These are phyloP conservation scores for Escallonia rubra DNA, from an alignment of 129 eudicot species.

Conservation along the genomic window DNA sequence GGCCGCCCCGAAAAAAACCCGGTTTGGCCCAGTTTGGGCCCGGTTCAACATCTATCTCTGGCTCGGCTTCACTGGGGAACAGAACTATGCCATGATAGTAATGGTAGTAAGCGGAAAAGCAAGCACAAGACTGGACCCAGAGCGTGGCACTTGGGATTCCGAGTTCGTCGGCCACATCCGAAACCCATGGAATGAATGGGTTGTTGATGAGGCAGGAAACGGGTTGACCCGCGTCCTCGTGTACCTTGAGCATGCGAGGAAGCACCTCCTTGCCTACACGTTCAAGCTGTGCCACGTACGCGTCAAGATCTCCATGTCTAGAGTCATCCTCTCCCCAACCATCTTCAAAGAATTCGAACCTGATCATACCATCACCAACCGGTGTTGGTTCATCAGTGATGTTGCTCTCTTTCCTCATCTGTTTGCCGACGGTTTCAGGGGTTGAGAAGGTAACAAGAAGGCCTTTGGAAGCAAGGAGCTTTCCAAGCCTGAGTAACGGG, in stretches of 20 bases:
- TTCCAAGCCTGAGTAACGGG: constrained; percentile 43
- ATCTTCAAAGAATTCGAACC: constrained; percentile 72
- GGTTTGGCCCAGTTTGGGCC: too few relatives aligned
- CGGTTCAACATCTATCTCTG: constrained; percentile 49
- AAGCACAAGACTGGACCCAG: constrained; percentile 78
- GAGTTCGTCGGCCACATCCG: constrained; percentile 48
- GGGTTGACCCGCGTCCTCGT: constrained; percentile 42
- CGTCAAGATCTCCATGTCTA: constrained; percentile 19
- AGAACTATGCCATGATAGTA: constrained; percentile 24
- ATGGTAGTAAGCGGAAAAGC: constrained; percentile 62
- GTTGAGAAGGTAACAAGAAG: too few relatives aligned
- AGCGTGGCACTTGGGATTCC: constrained; percentile 60
- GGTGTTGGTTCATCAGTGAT: constrained; percentile 8
- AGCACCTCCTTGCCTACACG: constrained; percentile 31
- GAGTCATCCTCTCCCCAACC: constrained; percentile 32
- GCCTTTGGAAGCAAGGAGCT: constrained; percentile 26
- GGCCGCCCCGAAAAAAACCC: too few relatives aligned
- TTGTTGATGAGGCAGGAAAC: constrained; percentile 58
- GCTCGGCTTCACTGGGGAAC: constrained; percentile 53
- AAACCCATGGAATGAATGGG: constrained; percentile 74
- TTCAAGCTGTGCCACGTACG: constrained; percentile 41
- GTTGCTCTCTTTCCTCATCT: constrained; percentile 24
- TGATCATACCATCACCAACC: constrained; percentile 37
- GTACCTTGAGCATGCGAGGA: constrained; percentile 21
- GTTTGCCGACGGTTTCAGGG: constrained; percentile 42